phyloP scores from a whole-genome alignment of 768 basidiomycete genomes.

The Kwoniella dejecticola region DNA sequence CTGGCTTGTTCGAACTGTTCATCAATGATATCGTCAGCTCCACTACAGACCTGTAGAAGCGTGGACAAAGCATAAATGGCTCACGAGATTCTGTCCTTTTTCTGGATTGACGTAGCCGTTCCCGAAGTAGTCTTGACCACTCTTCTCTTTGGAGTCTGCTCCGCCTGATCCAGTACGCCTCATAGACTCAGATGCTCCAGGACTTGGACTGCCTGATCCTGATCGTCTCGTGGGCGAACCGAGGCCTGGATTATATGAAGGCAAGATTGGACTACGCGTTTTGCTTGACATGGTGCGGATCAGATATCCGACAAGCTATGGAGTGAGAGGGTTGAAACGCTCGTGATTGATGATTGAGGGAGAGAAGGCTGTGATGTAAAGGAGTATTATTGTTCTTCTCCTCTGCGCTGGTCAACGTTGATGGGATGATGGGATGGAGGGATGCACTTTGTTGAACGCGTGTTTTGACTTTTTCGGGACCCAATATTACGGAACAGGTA shows the following conservation, averaged over 20 bases:
- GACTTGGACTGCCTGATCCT: background rate
- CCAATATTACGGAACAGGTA: too few species aligned
- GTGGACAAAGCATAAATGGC: background rate
- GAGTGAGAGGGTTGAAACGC: too few species aligned
- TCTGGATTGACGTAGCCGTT: conserved; percentile 8
- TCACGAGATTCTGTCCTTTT: conserved; percentile 3
- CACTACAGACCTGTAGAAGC: too few species aligned
- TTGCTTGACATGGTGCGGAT: conserved; percentile 6
- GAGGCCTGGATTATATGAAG: conserved; percentile 2
- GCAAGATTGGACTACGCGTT: conserved; percentile 3
- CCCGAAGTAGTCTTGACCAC: conserved; percentile 1
- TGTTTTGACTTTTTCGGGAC: background rate
- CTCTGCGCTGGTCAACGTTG: background rate
- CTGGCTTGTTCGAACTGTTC: conserved; percentile 10
- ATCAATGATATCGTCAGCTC: conserved; percentile 1
- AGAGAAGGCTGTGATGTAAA: background rate
- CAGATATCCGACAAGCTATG: background rate
- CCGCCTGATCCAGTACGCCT: conserved; percentile 8
- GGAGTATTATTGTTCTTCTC: background rate
- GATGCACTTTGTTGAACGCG: too few species aligned
- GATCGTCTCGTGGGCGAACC: conserved; percentile 1
- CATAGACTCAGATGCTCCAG: conserved; percentile 5
- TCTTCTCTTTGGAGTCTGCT: background rate
- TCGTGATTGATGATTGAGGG: too few species aligned
- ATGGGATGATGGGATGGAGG: too few species aligned